Evolutionary conservation across 768 basidiomycete genomes (phyloP), one percentile per base, ranked within the genome.

Genomic region (Boletus subcaerulescens): DNA sequence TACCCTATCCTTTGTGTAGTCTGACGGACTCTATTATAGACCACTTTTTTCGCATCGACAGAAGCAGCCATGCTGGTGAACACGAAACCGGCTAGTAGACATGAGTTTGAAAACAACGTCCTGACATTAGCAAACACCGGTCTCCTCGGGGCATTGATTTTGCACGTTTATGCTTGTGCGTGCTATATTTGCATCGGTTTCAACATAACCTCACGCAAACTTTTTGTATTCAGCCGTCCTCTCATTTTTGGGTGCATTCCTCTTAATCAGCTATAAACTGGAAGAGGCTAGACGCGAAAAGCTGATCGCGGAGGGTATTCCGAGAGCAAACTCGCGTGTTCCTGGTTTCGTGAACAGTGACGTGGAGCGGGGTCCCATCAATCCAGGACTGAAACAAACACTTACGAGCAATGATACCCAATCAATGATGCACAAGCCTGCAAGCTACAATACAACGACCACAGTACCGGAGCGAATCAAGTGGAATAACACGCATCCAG

Each of bases 41-140:
- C 83, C 1, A 85, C 83, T 0, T 85, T 85, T 64, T 84, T 85
- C 55, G 83, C 83, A 2, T 77, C 82, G 0, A 79, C 76, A 17
- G 83, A 84, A 63, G 78, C 81, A 0, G 78, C 76, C 31, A 69
- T 84, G 65, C 67, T 85, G 13, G 74, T 75, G 26, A 79, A 72
- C 52, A 64, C 80, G 0, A 73, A 73, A 13, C 76, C 76, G 0
- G 50, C 4, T 2, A 18, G 29, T 9, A 62, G 58, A 7, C 52
- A 42, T 20, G 60, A 68, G 12, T 57, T 18, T 14, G 24, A 13
- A 0, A 52, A 36, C 48, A 24, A 56, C 48, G 26, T 57, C 52
- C 42, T 72, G 22, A 64, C 65, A 36, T 67, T 71, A 15, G 60
- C 79, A 11, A 83, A 81, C 56, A 76, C 80, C 13, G 66, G 72